Evolutionary conservation across 2,329 filamentous ascomycete species (phyloP).

Genomic region (Xylaria multiplex): DNA sequence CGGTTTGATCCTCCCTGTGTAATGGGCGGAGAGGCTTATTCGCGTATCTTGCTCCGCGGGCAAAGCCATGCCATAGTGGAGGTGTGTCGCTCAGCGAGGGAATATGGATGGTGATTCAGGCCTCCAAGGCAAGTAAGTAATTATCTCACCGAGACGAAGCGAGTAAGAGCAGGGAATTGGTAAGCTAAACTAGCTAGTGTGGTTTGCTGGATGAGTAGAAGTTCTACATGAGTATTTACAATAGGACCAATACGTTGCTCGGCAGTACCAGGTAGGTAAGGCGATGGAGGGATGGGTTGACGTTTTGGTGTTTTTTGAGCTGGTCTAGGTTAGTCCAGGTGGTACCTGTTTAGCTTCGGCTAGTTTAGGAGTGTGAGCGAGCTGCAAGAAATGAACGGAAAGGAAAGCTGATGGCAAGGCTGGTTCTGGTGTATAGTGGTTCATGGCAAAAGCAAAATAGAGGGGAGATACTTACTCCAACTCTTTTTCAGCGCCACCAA

Average conservation of each 20-base stretch:
- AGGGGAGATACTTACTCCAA: constrained; percentile 6
- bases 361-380: neutral
- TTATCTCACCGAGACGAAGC: constrained; percentile 1
- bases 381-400: neutral
- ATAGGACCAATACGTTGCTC: neutral
- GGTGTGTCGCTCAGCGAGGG: constrained; percentile 24
- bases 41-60: neutral
- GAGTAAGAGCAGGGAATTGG: neutral
- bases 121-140: neutral
- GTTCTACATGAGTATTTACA: neutral
- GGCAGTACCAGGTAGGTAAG: neutral
- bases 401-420: constrained; percentile 27
- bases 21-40: constrained; percentile 10
- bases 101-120: neutral
- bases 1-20: neutral
- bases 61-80: constrained; percentile 27
- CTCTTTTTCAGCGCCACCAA: constrained; percentile 16
- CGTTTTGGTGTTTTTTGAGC: neutral
- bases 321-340: neutral
- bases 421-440: constrained; percentile 1
- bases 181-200: too few species aligned
- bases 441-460: constrained; percentile 27
- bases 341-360: neutral
- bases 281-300: too few species aligned
- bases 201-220: neutral